Percentiles rank a stretch among this genome's conserved stretches.
Conservation (phyloP, 2,329 filamentous ascomycete genomes). For the Calonectria pteridis region DNA sequence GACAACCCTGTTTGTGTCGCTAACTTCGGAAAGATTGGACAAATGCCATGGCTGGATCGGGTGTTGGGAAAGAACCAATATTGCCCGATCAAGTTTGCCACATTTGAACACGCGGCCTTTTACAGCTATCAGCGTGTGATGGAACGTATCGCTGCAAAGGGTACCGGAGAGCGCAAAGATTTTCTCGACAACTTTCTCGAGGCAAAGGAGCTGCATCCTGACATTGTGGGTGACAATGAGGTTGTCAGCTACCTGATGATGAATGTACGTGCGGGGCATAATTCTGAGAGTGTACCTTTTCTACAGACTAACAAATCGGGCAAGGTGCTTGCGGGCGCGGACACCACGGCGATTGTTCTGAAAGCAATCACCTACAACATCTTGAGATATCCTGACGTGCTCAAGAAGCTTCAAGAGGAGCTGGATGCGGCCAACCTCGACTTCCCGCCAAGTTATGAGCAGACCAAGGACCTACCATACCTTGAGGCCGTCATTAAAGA, state of each 20-base stretch:
- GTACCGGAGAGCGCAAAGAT: not conserved
- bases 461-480: slow-evolving; percentile 52
- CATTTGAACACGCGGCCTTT: slow-evolving; percentile 5
- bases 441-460: slow-evolving; percentile 18
- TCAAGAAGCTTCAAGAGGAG: slow-evolving; percentile 1
- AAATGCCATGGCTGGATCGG: slow-evolving; percentile 4
- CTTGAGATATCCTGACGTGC: not conserved
- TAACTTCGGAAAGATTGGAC: slow-evolving; percentile 8
- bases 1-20: not conserved
- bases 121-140: slow-evolving; percentile 10
- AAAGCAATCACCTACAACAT: slow-evolving; percentile 10
- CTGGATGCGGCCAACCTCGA: slow-evolving; percentile 2
- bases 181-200: slow-evolving; percentile 12
- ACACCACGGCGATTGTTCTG: slow-evolving; percentile 3
- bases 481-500: slow-evolving; percentile 67
- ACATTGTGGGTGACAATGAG: slow-evolving; percentile 9
- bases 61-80: slow-evolving; percentile 8
- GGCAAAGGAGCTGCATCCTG: slow-evolving; percentile 4
- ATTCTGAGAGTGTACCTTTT: not conserved
- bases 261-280: not conserved
- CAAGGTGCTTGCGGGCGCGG: slow-evolving; percentile 14
- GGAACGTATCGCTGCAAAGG: slow-evolving; percentile 1
- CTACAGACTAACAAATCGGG: not conserved
- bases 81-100: slow-evolving; percentile 15
- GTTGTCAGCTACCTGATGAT: slow-evolving; percentile 12